These are phyloP conservation scores for Xylariaceae sp. DNA, from an alignment of 2,329 filamentous ascomycete species.

Conservation along the genomic window DNA sequence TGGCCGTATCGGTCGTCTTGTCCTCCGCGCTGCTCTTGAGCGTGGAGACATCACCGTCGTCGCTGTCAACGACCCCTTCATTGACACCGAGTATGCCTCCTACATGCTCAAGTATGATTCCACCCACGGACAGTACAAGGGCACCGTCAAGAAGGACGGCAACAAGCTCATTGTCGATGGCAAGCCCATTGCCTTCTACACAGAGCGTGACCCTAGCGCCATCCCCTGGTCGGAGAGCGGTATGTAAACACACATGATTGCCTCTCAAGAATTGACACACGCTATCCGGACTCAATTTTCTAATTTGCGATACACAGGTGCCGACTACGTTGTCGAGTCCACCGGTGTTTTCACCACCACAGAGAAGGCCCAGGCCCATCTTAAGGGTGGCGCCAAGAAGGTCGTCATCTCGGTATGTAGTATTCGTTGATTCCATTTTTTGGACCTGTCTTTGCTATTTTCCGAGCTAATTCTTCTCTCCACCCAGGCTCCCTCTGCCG, in stretches of 20 bases:
- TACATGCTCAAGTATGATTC: conserved; percentile 99
- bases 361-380: conserved; percentile 90
- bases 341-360: conserved; percentile 99
- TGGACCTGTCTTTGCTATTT: too few species aligned
- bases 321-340: conserved; percentile 94
- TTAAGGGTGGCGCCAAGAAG: conserved; percentile 98
- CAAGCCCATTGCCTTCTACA: conserved; percentile 94
- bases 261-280: neutral
- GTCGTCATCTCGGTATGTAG: conserved; percentile 68
- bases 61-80: conserved; percentile 99
- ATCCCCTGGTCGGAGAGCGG: conserved; percentile 86
- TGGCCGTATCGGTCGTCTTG: conserved; percentile 97
- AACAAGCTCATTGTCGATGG: conserved; percentile 83
- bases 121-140: conserved; percentile 95
- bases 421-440: neutral
- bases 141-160: conserved; percentile 68
- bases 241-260: neutral
- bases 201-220: conserved; percentile 79
- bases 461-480: too few species aligned
- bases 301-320: too few species aligned
- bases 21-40: conserved; percentile 97
- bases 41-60: conserved; percentile 86
- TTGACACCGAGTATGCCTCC: conserved; percentile 93
- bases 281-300: neutral
- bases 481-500: conserved; percentile 68